Conservation (phyloP, 2,329 filamentous ascomycete species). For the Aspergillus sp. region DNA sequence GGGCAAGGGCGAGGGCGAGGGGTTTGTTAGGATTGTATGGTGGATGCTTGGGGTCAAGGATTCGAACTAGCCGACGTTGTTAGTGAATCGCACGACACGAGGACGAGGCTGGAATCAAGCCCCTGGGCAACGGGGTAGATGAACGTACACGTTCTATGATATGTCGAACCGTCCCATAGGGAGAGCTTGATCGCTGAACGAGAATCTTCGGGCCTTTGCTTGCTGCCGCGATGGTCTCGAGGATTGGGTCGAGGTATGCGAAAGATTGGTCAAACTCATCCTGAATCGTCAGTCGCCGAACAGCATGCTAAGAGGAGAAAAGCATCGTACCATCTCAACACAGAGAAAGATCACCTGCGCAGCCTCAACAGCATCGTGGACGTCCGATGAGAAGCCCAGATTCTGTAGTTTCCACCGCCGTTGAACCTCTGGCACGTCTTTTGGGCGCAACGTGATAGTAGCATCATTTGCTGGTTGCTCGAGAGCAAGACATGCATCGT, state of each 20-base stretch:
- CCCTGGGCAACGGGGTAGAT: background rate
- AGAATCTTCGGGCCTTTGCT: slow-evolving; percentile 27
- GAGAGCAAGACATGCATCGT: slow-evolving; percentile 11
- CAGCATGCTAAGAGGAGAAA: background rate
- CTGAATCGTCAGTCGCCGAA: background rate
- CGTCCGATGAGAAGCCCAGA: slow-evolving; percentile 26
- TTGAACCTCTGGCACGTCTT: background rate
- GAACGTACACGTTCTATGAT: slow-evolving; percentile 24
- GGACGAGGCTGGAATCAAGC: too few species aligned
- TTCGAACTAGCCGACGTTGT: slow-evolving; percentile 11
- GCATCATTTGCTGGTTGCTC: background rate
- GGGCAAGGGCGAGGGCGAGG: slow-evolving; percentile 25
- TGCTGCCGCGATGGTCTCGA: slow-evolving; percentile 24
- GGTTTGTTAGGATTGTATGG: slow-evolving; percentile 27
- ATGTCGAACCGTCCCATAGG: slow-evolving; percentile 22
- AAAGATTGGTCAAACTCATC: slow-evolving; percentile 9
- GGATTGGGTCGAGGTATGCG: slow-evolving; percentile 11
- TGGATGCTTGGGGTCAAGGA: slow-evolving; percentile 16
- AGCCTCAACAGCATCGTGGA: slow-evolving; percentile 21
- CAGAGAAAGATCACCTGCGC: slow-evolving; percentile 28
- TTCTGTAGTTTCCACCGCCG: slow-evolving; percentile 21
- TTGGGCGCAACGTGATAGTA: background rate
- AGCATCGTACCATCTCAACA: slow-evolving; percentile 10
- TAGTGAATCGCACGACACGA: background rate
- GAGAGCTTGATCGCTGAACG: slow-evolving; percentile 25